These are phyloP conservation scores for Linum lewisii DNA, from an alignment of 345 rosid species.

Conservation along the genomic window DNA sequence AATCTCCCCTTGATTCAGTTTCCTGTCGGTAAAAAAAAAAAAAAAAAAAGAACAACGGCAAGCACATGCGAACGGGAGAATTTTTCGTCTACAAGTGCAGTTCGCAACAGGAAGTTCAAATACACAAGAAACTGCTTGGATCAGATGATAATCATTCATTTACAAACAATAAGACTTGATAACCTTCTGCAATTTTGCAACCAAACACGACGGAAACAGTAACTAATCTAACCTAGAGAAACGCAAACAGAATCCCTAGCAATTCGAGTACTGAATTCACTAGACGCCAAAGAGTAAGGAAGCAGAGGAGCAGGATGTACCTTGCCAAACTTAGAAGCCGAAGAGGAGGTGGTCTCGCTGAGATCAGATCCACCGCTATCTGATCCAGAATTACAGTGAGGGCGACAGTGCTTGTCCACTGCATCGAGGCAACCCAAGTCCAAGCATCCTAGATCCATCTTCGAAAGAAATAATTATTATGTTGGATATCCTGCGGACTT, in stretches of 20 bases:
- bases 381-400: neutral
- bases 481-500: neutral
- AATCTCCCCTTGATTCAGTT: too few species aligned
- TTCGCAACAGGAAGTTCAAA: neutral
- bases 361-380: neutral
- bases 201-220: neutral
- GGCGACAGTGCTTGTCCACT: neutral
- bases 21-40: too few species aligned
- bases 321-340: slow-evolving; percentile 2
- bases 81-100: neutral
- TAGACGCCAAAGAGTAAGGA: neutral
- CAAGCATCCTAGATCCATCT: neutral
- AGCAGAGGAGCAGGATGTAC: neutral
- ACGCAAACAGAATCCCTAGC: neutral
- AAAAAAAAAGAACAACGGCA: too few species aligned
- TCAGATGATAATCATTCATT: neutral
- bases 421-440: neutral
- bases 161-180: neutral
- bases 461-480: neutral
- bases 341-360: neutral
- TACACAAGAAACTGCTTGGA: neutral
- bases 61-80: too few species aligned
- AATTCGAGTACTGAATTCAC: neutral
- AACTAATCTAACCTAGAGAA: too few species aligned
- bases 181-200: neutral